Conservation (phyloP, 2,329 filamentous ascomycete genomes). For the Penicillium polonicum region DNA sequence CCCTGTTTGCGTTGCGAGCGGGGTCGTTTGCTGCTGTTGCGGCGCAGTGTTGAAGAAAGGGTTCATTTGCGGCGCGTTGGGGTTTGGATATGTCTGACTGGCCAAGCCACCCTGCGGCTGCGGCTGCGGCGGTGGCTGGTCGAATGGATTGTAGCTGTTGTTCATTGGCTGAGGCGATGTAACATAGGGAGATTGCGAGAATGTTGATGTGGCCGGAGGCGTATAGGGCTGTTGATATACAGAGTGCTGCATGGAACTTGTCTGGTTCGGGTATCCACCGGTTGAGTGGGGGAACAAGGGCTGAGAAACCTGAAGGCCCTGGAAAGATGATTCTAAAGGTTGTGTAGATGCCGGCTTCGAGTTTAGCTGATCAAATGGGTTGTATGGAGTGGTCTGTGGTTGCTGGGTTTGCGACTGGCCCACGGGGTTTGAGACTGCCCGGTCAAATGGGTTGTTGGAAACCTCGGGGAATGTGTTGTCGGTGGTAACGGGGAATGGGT, state of each 20-base stretch:
- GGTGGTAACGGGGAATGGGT: conserved; percentile 3
- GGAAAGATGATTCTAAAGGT: conserved; percentile 66
- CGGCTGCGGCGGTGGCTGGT: conserved; percentile 35
- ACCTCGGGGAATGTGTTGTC: conserved; percentile 8
- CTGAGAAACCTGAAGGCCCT: conserved; percentile 69
- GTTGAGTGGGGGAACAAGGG: conserved; percentile 75
- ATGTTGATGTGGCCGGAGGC: conserved; percentile 40
- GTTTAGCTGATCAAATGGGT: conserved; percentile 63
- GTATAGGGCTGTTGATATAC: conserved; percentile 45
- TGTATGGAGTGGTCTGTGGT: conserved; percentile 49
- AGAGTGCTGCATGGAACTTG: conserved; percentile 40
- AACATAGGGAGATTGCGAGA: conserved; percentile 36
- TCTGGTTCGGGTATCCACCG: conserved; percentile 55
- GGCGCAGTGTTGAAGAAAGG: conserved; percentile 37
- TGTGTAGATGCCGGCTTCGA: conserved; percentile 28
- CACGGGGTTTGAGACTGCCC: conserved; percentile 43
- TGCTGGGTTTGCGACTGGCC: conserved; percentile 22
- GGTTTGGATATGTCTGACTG: conserved; percentile 26
- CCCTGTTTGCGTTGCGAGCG: conserved; percentile 8
- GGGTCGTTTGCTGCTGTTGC: conserved; percentile 21
- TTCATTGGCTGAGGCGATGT: conserved; percentile 38
- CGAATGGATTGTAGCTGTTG: conserved; percentile 45
- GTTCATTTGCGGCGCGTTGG: conserved; percentile 30
- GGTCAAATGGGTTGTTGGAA: conserved; percentile 65
- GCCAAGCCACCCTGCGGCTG: conserved; percentile 29